phyloP scores from a whole-genome alignment of 1,284 basidiomycete species.

The Boletellus deceptivus region DNA sequence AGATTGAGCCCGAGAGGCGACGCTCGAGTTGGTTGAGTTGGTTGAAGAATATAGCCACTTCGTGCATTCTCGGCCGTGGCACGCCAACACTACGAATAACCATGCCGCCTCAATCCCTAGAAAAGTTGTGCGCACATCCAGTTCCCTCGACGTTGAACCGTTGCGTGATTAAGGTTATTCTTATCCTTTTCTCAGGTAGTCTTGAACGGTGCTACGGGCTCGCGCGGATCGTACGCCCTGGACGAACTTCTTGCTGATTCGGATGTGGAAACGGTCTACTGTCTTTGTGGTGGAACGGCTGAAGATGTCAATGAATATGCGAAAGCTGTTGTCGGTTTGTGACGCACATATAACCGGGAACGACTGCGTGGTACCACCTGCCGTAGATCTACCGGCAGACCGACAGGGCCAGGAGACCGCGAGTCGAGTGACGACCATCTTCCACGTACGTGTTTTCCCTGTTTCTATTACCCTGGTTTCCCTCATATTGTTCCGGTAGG shows the following conservation, averaged over 20 bases:
- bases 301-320: constrained; percentile 32
- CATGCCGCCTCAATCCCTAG: neutral
- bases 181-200: constrained; percentile 29
- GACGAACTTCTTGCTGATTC: constrained; percentile 40
- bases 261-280: constrained; percentile 45
- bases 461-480: constrained; percentile 14
- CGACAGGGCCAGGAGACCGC: constrained; percentile 42
- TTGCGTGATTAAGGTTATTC: neutral
- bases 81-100: neutral
- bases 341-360: constrained; percentile 3
- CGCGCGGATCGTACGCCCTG: constrained; percentile 59
- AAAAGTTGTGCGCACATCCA: constrained; percentile 9
- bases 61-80: neutral
- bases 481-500: constrained; percentile 24
- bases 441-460: constrained; percentile 41
- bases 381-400: constrained; percentile 44
- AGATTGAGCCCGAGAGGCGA: constrained; percentile 14
- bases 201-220: constrained; percentile 62
- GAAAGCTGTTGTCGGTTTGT: constrained; percentile 25
- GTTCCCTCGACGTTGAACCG: neutral
- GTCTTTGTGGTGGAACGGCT: constrained; percentile 44
- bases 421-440: constrained; percentile 41
- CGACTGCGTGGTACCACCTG: constrained; percentile 40
- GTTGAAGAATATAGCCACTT: constrained; percentile 28
- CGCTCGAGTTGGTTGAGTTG: constrained; percentile 26